These are phyloP conservation scores for Leccinum longicurvipes DNA, from an alignment of 768 basidiomycete genomes.

Conservation along the genomic window DNA sequence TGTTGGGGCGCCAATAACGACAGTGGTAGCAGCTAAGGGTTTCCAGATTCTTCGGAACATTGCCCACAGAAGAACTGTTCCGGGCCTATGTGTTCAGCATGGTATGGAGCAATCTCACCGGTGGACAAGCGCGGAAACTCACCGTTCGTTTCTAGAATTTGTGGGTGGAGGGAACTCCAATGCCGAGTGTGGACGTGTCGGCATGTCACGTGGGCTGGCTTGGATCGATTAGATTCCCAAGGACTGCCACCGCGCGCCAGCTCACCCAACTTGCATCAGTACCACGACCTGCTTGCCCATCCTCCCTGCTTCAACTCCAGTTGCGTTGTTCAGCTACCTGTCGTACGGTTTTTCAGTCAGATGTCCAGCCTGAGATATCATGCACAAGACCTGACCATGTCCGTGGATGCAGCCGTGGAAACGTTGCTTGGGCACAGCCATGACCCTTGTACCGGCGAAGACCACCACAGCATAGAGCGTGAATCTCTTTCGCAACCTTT, in stretches of 20 bases:
- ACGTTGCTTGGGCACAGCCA: background rate
- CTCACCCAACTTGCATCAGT: slow-evolving; percentile 17
- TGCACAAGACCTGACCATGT: slow-evolving; percentile 6
- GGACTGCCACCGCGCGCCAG: slow-evolving; percentile 8
- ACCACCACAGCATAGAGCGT: slow-evolving; percentile 14
- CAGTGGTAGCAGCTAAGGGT: slow-evolving; percentile 53
- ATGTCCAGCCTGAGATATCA: slow-evolving; percentile 16
- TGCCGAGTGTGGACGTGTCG: background rate
- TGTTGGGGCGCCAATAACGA: slow-evolving; percentile 53
- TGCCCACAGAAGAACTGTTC: background rate
- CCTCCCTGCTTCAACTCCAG: slow-evolving; percentile 1
- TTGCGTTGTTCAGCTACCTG: background rate
- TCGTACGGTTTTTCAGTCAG: slow-evolving; percentile 2
- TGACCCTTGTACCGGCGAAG: background rate
- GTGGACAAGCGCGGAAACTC: background rate
- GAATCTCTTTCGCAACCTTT: slow-evolving; percentile 23
- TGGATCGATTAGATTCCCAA: slow-evolving; percentile 27
- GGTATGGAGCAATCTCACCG: background rate
- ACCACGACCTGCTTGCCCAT: slow-evolving; percentile 24
- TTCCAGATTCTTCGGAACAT: slow-evolving; percentile 73
- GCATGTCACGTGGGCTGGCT: slow-evolving; percentile 19
- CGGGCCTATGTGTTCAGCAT: background rate
- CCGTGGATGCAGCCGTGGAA: background rate
- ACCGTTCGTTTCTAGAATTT: background rate
- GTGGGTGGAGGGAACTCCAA: background rate